Evolutionary conservation across 73 alveolate species (phyloP), one percentile per base, ranked within the genome.

Genomic region (Paramecium octaurelia): DNA sequence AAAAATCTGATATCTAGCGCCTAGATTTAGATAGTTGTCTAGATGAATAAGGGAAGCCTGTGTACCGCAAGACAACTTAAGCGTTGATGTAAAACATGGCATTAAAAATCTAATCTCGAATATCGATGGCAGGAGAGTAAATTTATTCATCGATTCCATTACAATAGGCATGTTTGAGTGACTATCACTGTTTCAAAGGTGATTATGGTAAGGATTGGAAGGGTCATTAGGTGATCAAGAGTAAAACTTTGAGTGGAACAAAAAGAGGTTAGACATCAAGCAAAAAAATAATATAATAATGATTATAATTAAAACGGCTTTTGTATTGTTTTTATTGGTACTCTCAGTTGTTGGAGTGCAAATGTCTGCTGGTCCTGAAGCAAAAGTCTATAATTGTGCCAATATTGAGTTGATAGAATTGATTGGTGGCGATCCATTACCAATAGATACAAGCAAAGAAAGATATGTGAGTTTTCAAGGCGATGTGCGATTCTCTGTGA

Each of bases 371-470:
- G 35, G 44, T 23, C 27, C 84, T 3, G 23, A 27, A 31, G 50
- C 50, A 23, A 64, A 64, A 64, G 21, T 34, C 50, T 64, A 64
- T 16, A 42, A 42, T 42, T 75, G 88, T 75, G 58, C 88, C n/a
- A 75, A 75, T 42, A 38, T 38, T 42, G 88, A 75, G 16, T 3
- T 75, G 34, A 38, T 75, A 10, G 34, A 20, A 42, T 42, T 75
- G 35, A 35, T 75, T 75, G 88, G 88, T 35, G 69, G 88, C 18
- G 88, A 75, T 75, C 88, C 88, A 21, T 21, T 75, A 21, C 64
- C 57, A 16, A 29, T 75, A 6, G 60, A 75, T 38, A 29, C 34
- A 36, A 75, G 88, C 46, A 31, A 64, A 34, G 88, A 75, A 18
- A 29, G 88, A 75, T 75, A 75, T 42, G 59, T 75, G 20, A 42